Conservation (phyloP, 805 yeast species). For the Lipomyces orientalis region DNA sequence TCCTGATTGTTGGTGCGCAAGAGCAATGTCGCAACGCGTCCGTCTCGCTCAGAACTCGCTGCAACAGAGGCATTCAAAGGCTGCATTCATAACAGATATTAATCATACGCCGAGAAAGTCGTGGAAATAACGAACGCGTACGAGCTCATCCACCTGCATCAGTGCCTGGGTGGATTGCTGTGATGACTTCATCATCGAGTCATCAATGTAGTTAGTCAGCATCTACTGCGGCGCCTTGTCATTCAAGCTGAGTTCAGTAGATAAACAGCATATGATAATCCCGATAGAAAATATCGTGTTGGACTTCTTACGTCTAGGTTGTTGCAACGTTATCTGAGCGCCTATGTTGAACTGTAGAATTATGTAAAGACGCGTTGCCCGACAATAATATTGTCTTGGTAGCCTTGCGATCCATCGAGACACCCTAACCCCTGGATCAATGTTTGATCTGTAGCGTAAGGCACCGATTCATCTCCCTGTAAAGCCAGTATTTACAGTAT, state of each 20-base stretch:
- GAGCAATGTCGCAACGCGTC: constrained; percentile 20
- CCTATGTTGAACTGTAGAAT: neutral
- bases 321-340: neutral
- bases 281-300: neutral
- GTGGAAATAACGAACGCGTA: neutral
- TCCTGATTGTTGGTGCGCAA: constrained; percentile 19
- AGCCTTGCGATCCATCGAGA: too few relatives aligned
- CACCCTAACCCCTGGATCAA: too few relatives aligned
- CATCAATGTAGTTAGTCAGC: constrained; percentile 15
- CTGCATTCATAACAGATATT: constrained; percentile 1
- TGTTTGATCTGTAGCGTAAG: too few relatives aligned
- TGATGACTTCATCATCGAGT: constrained; percentile 7
- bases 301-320: neutral
- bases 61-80: constrained; percentile 6
- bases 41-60: neutral
- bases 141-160: constrained; percentile 24
- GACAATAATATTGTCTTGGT: too few relatives aligned
- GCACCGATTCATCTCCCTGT: neutral
- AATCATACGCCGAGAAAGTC: neutral
- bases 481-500: neutral
- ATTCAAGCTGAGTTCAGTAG: neutral
- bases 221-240: neutral
- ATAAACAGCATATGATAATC: neutral
- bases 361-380: neutral
- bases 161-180: constrained; percentile 29